Base-by-base conservation (phyloP, 352 stramenopile genomes). In the Halophytophthora batemanensis region DNA sequence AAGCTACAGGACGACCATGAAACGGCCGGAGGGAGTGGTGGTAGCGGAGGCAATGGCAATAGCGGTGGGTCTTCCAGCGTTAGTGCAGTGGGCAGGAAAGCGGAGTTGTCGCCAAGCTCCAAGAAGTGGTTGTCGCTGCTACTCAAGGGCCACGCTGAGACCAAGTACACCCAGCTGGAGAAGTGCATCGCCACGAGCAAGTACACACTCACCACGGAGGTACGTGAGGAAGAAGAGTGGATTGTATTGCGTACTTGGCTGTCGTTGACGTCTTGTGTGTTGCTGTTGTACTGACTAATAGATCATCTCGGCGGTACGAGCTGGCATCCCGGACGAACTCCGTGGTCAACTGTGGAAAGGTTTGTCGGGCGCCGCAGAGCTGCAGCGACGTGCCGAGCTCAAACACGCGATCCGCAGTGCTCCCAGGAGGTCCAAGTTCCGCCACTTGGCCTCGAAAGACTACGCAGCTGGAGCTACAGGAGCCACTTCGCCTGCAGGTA, bases 151-250 rank as follows among this genome's bases (percentile, higher is more conserved):
- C 82, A 92, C 52, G 82, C 82, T 0, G 75, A 90, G 56, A 87
- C 82, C 18, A 92, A 92, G 44, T 90, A 90, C 54, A 88, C 77
- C 4, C 82, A 92, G 31, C 61, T 92, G 31, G 82, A 92, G 44
- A 81, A 88, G 44, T 92, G 82, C 38, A 75, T 86, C 15, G 75
- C 77, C 2, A 69, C 53, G 10, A 66, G 66, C 11, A 86, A 85
- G 22, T 92, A 77, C 55, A 68, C 77, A 7, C 42, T 74, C 31
- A 83, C 79, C 0, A 66, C 77, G 35, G 82, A 92, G 68, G 79
- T 90, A 41, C 45, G 62, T 50, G 2, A 13, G 25, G 25, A 18
- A 37, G 12, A 35, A 12, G 6, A 35, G 5, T 21, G 22, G 5
- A 35, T 36, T 53, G 15, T 28, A 18, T 44, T 6, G 43, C 11